Conservation (phyloP, 139 green algal species). For the Desmodesmus armatus region DNA sequence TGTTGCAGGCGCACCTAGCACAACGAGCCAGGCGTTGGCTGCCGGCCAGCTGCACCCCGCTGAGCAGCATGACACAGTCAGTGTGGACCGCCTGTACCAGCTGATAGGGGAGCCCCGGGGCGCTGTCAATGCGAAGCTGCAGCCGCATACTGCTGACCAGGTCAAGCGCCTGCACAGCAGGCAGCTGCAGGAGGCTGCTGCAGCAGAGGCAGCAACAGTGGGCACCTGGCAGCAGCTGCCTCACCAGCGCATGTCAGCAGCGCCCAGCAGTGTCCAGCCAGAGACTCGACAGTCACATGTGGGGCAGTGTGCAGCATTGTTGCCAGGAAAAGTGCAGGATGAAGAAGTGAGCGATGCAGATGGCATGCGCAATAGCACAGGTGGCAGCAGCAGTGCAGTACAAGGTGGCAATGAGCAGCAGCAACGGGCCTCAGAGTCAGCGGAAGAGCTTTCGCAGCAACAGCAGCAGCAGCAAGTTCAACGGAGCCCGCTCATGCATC, state of each 20-base stretch:
- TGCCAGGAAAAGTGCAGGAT: not conserved
- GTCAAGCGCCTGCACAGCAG: not conserved
- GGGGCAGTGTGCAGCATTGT: not conserved
- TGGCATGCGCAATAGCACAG: not conserved
- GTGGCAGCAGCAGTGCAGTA: not conserved
- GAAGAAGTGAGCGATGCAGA: not conserved
- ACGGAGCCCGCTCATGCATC: not conserved
- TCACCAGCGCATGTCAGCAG: not conserved
- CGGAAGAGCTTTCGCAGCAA: not conserved
- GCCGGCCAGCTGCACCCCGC: not conserved
- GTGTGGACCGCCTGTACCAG: conserved; percentile 6
- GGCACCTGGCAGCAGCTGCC: not conserved
- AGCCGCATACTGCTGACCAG: not conserved
- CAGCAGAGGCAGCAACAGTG: not conserved
- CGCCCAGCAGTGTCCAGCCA: not conserved
- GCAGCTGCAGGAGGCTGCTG: not conserved
- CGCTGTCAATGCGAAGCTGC: not conserved
- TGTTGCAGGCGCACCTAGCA: not conserved
- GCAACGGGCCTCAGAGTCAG: not conserved
- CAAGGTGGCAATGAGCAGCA: not conserved
- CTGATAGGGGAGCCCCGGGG: not conserved
- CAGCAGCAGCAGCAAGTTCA: not conserved
- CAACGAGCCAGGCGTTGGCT: not conserved
- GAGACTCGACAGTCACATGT: not conserved
- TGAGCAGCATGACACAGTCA: not conserved